Percentiles rank a stretch among this genome's conserved stretches.
phyloP scores from a whole-genome alignment of 306 rosid genomes.

The Betula pendula region DNA sequence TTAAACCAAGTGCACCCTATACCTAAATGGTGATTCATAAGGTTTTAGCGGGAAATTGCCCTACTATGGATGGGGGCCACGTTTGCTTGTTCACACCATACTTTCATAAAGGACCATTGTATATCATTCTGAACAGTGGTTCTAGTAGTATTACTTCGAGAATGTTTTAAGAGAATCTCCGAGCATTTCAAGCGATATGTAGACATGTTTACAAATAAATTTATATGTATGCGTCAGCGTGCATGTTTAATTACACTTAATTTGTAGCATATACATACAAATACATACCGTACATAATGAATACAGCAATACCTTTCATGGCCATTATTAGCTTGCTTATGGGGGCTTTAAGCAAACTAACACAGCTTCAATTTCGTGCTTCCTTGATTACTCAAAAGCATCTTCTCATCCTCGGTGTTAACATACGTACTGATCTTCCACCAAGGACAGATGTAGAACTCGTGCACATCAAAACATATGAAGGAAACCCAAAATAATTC shows the following conservation, averaged over 20 bases:
- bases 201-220: neutral
- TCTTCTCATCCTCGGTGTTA: too few species aligned
- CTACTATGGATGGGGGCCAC: neutral
- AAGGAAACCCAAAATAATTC: neutral
- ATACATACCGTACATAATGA: too few species aligned
- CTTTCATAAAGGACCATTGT: neutral
- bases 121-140: neutral
- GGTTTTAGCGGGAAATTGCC: neutral
- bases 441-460: neutral
- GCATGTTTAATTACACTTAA: too few species aligned
- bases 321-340: too few species aligned
- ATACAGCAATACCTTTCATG: too few species aligned
- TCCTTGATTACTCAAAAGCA: neutral
- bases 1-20: conserved; percentile 23
- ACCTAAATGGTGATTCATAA: neutral
- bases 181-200: neutral
- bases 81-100: neutral
- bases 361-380: neutral
- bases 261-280: too few species aligned
- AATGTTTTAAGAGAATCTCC: neutral
- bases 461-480: neutral
- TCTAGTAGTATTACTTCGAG: neutral
- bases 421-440: too few species aligned
- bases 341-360: neutral
- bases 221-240: too few species aligned